Percentiles rank a stretch among this genome's conserved stretches.
Evolutionary conservation across 371 early-diverging fungal species (phyloP).

Genomic region (Lichtheimia ramosa): DNA sequence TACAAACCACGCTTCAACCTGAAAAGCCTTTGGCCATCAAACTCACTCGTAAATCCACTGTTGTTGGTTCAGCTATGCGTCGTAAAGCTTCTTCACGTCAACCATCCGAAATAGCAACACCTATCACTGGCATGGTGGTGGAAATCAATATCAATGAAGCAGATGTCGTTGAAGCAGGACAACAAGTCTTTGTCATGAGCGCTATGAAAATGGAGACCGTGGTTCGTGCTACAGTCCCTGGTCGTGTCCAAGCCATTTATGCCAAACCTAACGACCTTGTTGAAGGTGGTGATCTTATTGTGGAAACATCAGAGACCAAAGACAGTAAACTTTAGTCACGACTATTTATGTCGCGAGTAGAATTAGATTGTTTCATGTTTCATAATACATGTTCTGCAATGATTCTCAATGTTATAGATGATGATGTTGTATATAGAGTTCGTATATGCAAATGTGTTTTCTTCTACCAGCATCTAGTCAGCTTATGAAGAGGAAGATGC

Average conservation of each 20-base stretch:
- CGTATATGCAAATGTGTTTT: no score
- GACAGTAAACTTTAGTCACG: constrained; percentile 27
- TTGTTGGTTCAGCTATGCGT: constrained; percentile 22
- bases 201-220: constrained; percentile 54
- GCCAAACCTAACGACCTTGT: constrained; percentile 33
- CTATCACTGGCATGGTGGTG: constrained; percentile 43
- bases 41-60: constrained; percentile 24
- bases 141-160: constrained; percentile 30
- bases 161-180: constrained; percentile 26
- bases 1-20: constrained; percentile 19
- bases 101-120: constrained; percentile 27
- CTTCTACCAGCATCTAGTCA: no score
- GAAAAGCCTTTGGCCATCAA: constrained; percentile 18
- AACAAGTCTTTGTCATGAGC: constrained; percentile 39
- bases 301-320: constrained; percentile 24
- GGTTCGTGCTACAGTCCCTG: constrained; percentile 21
- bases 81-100: constrained; percentile 28
- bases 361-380: no score
- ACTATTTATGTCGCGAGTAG: no score
- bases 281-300: constrained; percentile 34
- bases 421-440: no score
- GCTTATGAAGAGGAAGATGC: no score
- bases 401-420: no score
- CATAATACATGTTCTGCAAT: no score
- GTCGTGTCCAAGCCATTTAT: constrained; percentile 24